Evolutionary conservation across 2,329 filamentous ascomycete genomes (phyloP), one percentile per base, ranked within the genome.

Genomic region (Neonectria neomacrospora): DNA sequence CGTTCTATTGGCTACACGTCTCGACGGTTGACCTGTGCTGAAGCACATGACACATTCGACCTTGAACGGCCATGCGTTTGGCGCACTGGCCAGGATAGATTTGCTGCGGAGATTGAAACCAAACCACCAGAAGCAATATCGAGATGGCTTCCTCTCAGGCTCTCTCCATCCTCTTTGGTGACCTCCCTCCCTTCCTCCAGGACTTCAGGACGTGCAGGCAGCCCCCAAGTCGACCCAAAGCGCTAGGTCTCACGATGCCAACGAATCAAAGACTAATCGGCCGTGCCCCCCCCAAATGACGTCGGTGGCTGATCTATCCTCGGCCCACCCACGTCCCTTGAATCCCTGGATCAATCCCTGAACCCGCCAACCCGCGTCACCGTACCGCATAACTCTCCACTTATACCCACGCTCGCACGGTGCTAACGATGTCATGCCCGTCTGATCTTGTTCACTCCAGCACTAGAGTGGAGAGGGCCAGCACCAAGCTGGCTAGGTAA

Each of bases 211-310:
- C 11, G 16, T 6, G 32, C 16, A 41, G 18, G 32, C 30, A 22
- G 12, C 12, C 10, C 16, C 34, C 30, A 34, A 12, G 10, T n/a
- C 14, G 54, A 54, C 23, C 26, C 30, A 22, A 39, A 26, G 23
- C 51, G 22, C 34, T 39, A 42, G 28, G 51, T 37, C 60, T 52
- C 56, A 54, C 26, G 39, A 28, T 58, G 54, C 61, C 56, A 39
- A 56, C 63, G 65, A 67, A 73, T 67, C 50, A 63, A 44, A 69
- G 58, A 53, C 54, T 42, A 54, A 68, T 68, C 61, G 61, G 64
- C 58, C 48, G 37, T 44, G 37, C 52, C 63, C n/a, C 57, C 57
- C n/a, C 54, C 64, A n/a, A 70, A 66, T 74, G 72, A 74, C 72
- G 71, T 74, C 42, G 55, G 56, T 69, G 70, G 70, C 70, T 68